These are phyloP conservation scores for Colletotrichum zoysiae DNA, from an alignment of 2,329 filamentous ascomycete species.

Conservation along the genomic window DNA sequence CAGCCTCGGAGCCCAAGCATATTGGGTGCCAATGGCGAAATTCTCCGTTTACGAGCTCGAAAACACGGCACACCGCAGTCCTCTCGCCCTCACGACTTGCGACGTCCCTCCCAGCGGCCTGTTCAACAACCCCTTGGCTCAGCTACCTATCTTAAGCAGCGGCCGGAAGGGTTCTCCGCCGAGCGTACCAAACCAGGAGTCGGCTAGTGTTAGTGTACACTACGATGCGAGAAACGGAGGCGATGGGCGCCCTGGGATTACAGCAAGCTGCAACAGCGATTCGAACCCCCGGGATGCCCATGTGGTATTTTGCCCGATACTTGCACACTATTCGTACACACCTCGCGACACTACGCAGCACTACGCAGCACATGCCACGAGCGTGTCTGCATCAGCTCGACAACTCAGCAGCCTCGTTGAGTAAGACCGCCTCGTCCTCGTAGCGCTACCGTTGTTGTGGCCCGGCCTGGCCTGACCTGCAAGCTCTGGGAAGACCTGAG, in stretches of 20 bases:
- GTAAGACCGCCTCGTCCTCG: constrained; percentile 4
- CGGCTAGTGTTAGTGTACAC: neutral
- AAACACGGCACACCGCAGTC: neutral
- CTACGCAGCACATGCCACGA: constrained; percentile 32
- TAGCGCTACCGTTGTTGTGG: constrained; percentile 35
- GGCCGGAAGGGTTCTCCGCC: constrained; percentile 16
- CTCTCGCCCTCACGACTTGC: neutral
- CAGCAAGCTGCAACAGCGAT: constrained; percentile 20
- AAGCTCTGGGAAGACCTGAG: constrained; percentile 26
- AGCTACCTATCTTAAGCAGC: constrained; percentile 29
- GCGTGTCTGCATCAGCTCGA: constrained; percentile 23
- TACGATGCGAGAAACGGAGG: constrained; percentile 27
- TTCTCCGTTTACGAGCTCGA: constrained; percentile 27
- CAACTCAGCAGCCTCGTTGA: constrained; percentile 6
- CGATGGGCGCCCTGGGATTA: constrained; percentile 13
- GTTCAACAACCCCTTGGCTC: constrained; percentile 1
- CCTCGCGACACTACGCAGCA: constrained; percentile 14
- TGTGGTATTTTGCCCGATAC: constrained; percentile 27
- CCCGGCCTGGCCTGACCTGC: constrained; percentile 15
- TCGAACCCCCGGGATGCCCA: constrained; percentile 35
- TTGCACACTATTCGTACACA: neutral
- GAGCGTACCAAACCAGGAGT: constrained; percentile 13
- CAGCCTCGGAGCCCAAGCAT: constrained; percentile 29
- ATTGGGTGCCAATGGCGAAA: constrained; percentile 35
- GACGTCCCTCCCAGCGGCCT: constrained; percentile 11